These are phyloP conservation scores for Calonectria henricotiae DNA, from an alignment of 2,329 filamentous ascomycete species.

Conservation along the genomic window DNA sequence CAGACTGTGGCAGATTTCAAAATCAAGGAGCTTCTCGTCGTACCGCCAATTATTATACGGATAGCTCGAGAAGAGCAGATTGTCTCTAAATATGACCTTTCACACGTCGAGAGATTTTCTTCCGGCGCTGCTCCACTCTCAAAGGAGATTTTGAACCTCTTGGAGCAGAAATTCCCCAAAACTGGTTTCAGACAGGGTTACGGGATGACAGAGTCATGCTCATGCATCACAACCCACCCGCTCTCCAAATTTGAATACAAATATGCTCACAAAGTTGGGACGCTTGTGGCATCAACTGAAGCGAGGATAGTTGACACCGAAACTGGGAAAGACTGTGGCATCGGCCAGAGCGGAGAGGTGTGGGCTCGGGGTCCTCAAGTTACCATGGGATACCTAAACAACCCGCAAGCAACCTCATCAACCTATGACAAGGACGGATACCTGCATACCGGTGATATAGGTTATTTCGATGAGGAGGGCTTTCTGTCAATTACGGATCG, in stretches of 20 bases:
- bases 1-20: constrained; percentile 67
- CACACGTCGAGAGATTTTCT: constrained; percentile 70
- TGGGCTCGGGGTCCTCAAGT: constrained; percentile 65
- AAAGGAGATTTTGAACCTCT: constrained; percentile 70
- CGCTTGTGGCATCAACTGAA: constrained; percentile 72
- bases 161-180: constrained; percentile 71
- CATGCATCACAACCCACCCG: constrained; percentile 75
- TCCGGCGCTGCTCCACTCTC: constrained; percentile 75
- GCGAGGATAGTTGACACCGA: constrained; percentile 72
- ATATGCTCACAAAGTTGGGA: constrained; percentile 72
- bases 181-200: constrained; percentile 78
- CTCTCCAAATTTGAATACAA: constrained; percentile 71
- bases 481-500: constrained; percentile 74
- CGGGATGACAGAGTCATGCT: constrained; percentile 79
- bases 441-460: constrained; percentile 74
- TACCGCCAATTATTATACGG: constrained; percentile 75
- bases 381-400: constrained; percentile 67
- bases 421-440: constrained; percentile 71
- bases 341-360: constrained; percentile 69
- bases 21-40: constrained; percentile 71
- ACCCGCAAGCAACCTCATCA: constrained; percentile 62
- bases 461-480: constrained; percentile 70
- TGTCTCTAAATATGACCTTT: constrained; percentile 71
- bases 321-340: constrained; percentile 68
- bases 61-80: constrained; percentile 70